phyloP scores from a whole-genome alignment of 1,139 yeast species.

The Casaregolazyma suthepensis region DNA sequence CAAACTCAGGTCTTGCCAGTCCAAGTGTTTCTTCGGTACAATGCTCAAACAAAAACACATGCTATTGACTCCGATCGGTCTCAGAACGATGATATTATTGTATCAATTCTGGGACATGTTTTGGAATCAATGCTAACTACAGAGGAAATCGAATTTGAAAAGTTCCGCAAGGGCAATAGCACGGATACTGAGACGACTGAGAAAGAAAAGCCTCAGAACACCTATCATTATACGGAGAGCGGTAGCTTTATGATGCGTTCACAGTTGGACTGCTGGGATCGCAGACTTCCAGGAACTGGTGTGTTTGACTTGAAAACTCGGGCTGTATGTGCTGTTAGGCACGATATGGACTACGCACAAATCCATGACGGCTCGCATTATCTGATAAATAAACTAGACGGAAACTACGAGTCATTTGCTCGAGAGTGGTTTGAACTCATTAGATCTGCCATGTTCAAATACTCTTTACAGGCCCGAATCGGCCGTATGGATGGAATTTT shows the following conservation, averaged over 20 bases:
- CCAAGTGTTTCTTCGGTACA: slow-evolving; percentile 38
- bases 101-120: slow-evolving; percentile 75
- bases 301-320: slow-evolving; percentile 89
- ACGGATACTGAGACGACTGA: slow-evolving; percentile 10
- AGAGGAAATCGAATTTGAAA: slow-evolving; percentile 43
- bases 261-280: slow-evolving; percentile 80
- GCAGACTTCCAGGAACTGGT: slow-evolving; percentile 80
- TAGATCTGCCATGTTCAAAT: slow-evolving; percentile 72
- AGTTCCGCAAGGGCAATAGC: slow-evolving; percentile 22
- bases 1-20: slow-evolving; percentile 39
- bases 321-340: slow-evolving; percentile 81
- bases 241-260: slow-evolving; percentile 78
- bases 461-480: slow-evolving; percentile 83
- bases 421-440: slow-evolving; percentile 73
- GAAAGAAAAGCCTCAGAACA: slow-evolving; percentile 15
- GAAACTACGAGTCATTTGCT: slow-evolving; percentile 70
- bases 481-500: slow-evolving; percentile 98
- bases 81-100: slow-evolving; percentile 58
- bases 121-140: slow-evolving; percentile 69
- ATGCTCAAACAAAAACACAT: slow-evolving; percentile 38
- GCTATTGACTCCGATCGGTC: slow-evolving; percentile 71
- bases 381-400: slow-evolving; percentile 54
- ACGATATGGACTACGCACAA: slow-evolving; percentile 64
- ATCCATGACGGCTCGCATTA: slow-evolving; percentile 54
- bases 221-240: slow-evolving; percentile 66